Evolutionary conservation across 768 basidiomycete genomes (phyloP).

Genomic region (Podaxis sp.): DNA sequence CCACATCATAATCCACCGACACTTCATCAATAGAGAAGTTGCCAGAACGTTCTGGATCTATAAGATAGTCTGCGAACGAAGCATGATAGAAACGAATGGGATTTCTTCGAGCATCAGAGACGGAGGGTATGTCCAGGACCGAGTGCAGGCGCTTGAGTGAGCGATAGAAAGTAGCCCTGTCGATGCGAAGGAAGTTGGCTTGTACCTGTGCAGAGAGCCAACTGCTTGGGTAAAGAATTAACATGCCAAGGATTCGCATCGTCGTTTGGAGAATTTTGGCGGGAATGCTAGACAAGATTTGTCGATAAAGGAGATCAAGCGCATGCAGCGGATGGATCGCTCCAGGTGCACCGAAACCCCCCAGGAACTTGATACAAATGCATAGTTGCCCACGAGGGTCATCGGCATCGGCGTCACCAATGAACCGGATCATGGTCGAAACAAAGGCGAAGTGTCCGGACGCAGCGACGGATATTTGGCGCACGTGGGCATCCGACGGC

Average conservation of each 20-base stretch:
- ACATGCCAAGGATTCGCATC: not conserved
- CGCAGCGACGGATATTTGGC: not conserved
- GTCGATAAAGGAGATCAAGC: slow-evolving; percentile 1
- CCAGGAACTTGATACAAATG: not conserved
- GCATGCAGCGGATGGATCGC: not conserved
- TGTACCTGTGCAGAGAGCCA: not conserved
- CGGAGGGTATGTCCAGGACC: not conserved
- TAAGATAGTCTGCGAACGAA: not conserved
- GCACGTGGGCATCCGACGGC: no score
- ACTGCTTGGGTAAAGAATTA: not conserved
- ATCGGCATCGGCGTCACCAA: not conserved
- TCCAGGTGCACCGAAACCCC: not conserved
- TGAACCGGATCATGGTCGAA: not conserved
- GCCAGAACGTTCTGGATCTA: not conserved
- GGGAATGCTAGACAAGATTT: not conserved
- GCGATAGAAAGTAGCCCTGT: not conserved
- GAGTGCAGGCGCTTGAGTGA: not conserved
- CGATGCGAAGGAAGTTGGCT: not conserved
- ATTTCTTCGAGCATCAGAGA: accelerated
- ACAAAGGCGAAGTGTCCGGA: not conserved
- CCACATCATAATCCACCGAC: not conserved
- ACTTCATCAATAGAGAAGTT: not conserved
- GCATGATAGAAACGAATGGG: not conserved
- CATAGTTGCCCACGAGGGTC: not conserved
- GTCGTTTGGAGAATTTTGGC: not conserved